Percentiles rank a stretch among this genome's conserved stretches.
phyloP scores from a whole-genome alignment of 2,329 filamentous ascomycete species.

The Botryotinia globosa region DNA sequence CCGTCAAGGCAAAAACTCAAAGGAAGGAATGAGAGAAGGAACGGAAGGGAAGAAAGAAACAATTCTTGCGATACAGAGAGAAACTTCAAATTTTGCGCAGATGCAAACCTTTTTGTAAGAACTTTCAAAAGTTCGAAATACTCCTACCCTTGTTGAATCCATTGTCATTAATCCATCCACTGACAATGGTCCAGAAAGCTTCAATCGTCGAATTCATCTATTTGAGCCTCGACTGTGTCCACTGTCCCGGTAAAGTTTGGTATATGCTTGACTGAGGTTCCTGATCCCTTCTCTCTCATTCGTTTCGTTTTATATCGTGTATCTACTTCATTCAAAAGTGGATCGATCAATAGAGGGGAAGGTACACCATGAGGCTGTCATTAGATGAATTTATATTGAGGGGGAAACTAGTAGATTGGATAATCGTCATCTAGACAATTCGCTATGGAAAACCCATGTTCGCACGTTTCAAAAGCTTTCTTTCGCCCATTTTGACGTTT shows the following conservation, averaged over 20 bases:
- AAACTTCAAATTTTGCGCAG: not conserved
- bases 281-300: slow-evolving; percentile 14
- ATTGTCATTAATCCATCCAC: not conserved
- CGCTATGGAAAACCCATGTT: not conserved
- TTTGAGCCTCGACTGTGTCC: slow-evolving; percentile 5
- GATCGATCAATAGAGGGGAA: not conserved
- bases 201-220: slow-evolving; percentile 10
- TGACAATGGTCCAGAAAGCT: not conserved
- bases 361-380: not conserved
- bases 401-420: slow-evolving; percentile 11
- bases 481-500: slow-evolving; percentile 4
- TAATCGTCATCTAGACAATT: not conserved
- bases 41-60: slow-evolving; percentile 10
- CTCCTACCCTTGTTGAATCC: not conserved
- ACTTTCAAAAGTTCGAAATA: not conserved
- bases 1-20: slow-evolving; percentile 16
- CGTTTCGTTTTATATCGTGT: not conserved
- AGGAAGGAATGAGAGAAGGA: slow-evolving; percentile 1
- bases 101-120: slow-evolving; percentile 19
- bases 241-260: not conserved
- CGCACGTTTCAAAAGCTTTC: slow-evolving; percentile 1
- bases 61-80: not conserved
- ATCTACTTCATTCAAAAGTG: not conserved
- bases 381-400: slow-evolving; percentile 11
- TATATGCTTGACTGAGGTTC: not conserved